Evolutionary conservation across 2,329 filamentous ascomycete species (phyloP).

Genomic region (Botrytis porri): DNA sequence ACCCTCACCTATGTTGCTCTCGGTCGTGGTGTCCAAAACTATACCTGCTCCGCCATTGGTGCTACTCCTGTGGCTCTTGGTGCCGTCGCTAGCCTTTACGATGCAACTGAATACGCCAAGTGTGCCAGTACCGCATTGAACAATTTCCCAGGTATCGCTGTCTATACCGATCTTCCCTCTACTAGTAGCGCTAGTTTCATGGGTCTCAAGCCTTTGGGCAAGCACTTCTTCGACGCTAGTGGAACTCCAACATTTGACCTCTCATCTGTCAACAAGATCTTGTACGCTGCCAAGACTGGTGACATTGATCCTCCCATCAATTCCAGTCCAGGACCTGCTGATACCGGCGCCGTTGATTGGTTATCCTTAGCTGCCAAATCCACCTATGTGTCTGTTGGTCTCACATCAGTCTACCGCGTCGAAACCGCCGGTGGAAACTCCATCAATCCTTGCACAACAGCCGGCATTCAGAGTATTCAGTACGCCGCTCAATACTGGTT

Average conservation of each 20-base stretch:
- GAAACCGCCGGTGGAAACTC: slow-evolving; percentile 34
- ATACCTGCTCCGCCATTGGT: slow-evolving; percentile 32
- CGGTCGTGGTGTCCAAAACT: slow-evolving; percentile 38
- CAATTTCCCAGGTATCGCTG: slow-evolving; percentile 27
- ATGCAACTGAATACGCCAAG: slow-evolving; percentile 33
- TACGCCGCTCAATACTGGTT: slow-evolving; percentile 38
- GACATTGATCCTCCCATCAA: slow-evolving; percentile 29
- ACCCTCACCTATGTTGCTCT: slow-evolving; percentile 35
- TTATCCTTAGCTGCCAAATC: slow-evolving; percentile 32
- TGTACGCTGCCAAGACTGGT: slow-evolving; percentile 30
- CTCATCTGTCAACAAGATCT: slow-evolving; percentile 23
- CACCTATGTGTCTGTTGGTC: slow-evolving; percentile 26
- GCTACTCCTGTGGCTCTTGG: slow-evolving; percentile 30
- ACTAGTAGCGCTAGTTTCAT: slow-evolving; percentile 9
- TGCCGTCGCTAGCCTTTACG: slow-evolving; percentile 37
- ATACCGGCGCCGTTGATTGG: slow-evolving; percentile 37
- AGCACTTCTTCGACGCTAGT: slow-evolving; percentile 36
- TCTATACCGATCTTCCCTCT: slow-evolving; percentile 25
- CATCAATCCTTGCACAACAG: slow-evolving; percentile 24
- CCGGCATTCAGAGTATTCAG: slow-evolving; percentile 25
- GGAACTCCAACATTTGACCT: slow-evolving; percentile 36
- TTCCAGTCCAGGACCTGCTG: slow-evolving; percentile 29
- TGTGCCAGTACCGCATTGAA: slow-evolving; percentile 21
- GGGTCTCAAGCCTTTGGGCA: slow-evolving; percentile 25
- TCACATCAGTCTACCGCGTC: slow-evolving; percentile 34